Conservation (phyloP, 495 filamentous ascomycete genomes). For the Podospora pseudocomata region DNA sequence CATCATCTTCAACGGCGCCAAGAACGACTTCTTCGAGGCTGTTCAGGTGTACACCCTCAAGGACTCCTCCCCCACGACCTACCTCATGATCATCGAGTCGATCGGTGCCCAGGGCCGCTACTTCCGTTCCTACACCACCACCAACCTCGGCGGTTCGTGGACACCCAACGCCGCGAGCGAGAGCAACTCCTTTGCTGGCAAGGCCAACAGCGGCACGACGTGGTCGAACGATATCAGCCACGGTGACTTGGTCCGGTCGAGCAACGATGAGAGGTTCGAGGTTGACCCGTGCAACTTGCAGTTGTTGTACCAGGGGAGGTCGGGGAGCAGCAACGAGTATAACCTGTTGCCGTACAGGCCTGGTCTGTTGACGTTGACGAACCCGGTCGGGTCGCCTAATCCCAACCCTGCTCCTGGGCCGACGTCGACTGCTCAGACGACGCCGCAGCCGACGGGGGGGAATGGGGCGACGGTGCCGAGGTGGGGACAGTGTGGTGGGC, state of each 20-base stretch:
- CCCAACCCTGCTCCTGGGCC: no score
- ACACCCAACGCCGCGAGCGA: conserved; percentile 50
- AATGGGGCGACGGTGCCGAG: conserved; percentile 15
- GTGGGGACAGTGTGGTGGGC: conserved; percentile 23
- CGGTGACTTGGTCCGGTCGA: conserved; percentile 54
- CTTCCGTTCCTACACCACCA: conserved; percentile 62
- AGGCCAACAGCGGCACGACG: conserved; percentile 56
- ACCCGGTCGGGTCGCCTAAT: neutral
- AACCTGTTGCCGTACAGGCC: conserved; percentile 48
- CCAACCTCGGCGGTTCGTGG: conserved; percentile 52
- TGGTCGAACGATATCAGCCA: conserved; percentile 66
- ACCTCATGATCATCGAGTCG: conserved; percentile 63
- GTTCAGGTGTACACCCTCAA: conserved; percentile 59
- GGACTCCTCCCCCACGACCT: conserved; percentile 47
- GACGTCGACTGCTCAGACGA: neutral
- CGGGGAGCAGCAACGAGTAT: conserved; percentile 38
- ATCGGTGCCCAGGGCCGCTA: conserved; percentile 56
- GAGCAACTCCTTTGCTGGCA: conserved; percentile 56
- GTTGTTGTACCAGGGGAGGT: conserved; percentile 55
- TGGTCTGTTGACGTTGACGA: conserved; percentile 48
- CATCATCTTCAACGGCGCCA: conserved; percentile 49
- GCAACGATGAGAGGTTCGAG: conserved; percentile 54
- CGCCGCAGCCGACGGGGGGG: neutral
- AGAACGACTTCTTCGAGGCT: conserved; percentile 58
- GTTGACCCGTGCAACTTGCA: conserved; percentile 58